These are phyloP conservation scores for Annulohypoxylon bovei DNA, from an alignment of 495 filamentous ascomycete species.

Conservation along the genomic window DNA sequence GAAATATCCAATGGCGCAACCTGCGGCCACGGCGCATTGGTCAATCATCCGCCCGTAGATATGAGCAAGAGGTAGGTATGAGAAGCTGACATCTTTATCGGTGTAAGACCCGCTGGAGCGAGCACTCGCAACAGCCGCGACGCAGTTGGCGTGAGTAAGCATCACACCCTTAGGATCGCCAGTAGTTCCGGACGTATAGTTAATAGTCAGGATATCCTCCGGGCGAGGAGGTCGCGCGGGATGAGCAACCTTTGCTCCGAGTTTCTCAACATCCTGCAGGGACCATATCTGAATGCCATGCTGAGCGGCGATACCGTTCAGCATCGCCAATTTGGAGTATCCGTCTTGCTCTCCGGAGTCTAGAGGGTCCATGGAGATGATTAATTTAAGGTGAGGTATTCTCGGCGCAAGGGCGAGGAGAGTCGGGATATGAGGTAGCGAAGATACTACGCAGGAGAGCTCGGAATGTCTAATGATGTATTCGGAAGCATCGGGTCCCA, in stretches of 20 bases:
- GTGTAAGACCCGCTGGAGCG: conserved; percentile 61
- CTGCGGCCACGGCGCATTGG: conserved; percentile 76
- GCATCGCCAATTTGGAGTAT: conserved; percentile 78
- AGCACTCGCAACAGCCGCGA: conserved; percentile 72
- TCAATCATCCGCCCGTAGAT: conserved; percentile 90
- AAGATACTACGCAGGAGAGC: conserved; percentile 78
- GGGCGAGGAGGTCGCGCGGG: conserved; percentile 74
- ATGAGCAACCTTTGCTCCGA: conserved; percentile 74
- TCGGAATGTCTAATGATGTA: conserved; percentile 94
- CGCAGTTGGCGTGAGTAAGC: conserved; percentile 82
- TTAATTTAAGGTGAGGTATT: conserved; percentile 83
- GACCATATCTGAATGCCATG: conserved; percentile 79
- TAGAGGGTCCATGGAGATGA: conserved; percentile 88
- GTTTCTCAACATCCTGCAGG: conserved; percentile 76
- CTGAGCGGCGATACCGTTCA: conserved; percentile 76
- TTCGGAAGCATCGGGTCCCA: conserved; percentile 88
- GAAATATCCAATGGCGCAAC: conserved; percentile 88
- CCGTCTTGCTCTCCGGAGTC: conserved; percentile 81
- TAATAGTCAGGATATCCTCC: conserved; percentile 88
- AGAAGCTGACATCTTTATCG: conserved; percentile 70
- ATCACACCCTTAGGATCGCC: conserved; percentile 94
- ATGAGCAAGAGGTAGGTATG: conserved; percentile 94
- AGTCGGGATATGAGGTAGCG: conserved; percentile 84
- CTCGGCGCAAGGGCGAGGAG: conserved; percentile 84
- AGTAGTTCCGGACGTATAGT: conserved; percentile 97